Evolutionary conservation across 495 filamentous ascomycete species (phyloP).

Genomic region (Aspergillus conjunctus): DNA sequence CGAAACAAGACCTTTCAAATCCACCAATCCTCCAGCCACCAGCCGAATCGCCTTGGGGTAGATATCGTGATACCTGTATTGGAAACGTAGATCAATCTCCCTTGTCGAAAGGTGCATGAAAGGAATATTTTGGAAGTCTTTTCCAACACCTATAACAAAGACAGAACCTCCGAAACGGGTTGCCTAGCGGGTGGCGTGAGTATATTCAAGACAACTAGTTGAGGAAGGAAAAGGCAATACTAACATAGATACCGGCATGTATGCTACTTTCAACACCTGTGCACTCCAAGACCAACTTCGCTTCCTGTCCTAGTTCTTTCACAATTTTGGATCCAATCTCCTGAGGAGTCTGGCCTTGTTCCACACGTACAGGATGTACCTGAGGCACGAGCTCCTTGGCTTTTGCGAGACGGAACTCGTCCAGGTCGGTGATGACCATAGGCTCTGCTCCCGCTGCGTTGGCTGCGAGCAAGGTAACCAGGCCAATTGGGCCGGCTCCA

Average conservation of each 20-base stretch:
- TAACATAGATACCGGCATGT: slow-evolving; percentile 40
- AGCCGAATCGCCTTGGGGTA: slow-evolving; percentile 54
- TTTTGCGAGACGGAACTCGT: slow-evolving; percentile 52
- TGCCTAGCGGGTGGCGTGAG: slow-evolving; percentile 35
- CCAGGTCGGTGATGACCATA: slow-evolving; percentile 61
- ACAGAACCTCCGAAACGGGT: slow-evolving; percentile 54
- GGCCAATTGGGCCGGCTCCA: slow-evolving; percentile 70
- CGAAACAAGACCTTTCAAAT: slow-evolving; percentile 63
- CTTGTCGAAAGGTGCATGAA: slow-evolving; percentile 63
- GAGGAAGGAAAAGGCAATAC: neutral
- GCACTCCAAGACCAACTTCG: slow-evolving; percentile 54
- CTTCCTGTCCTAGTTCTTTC: slow-evolving; percentile 48
- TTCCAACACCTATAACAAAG: slow-evolving; percentile 61
- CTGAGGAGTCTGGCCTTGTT: slow-evolving; percentile 36
- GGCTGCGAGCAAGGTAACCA: slow-evolving; percentile 57
- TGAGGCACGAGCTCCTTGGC: slow-evolving; percentile 55
- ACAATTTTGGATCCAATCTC: slow-evolving; percentile 38
- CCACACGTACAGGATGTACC: slow-evolving; percentile 47
- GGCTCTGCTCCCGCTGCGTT: slow-evolving; percentile 59
- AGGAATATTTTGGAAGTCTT: slow-evolving; percentile 57
- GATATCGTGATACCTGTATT: slow-evolving; percentile 58
- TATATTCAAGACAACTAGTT: neutral
- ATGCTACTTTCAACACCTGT: slow-evolving; percentile 60
- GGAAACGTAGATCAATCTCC: slow-evolving; percentile 60
- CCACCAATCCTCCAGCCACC: slow-evolving; percentile 43